Percentiles rank a stretch among this genome's conserved stretches.
Evolutionary conservation across 169 alveolate genomes (phyloP).

Genomic region (Toxoplasma gondii): DNA sequence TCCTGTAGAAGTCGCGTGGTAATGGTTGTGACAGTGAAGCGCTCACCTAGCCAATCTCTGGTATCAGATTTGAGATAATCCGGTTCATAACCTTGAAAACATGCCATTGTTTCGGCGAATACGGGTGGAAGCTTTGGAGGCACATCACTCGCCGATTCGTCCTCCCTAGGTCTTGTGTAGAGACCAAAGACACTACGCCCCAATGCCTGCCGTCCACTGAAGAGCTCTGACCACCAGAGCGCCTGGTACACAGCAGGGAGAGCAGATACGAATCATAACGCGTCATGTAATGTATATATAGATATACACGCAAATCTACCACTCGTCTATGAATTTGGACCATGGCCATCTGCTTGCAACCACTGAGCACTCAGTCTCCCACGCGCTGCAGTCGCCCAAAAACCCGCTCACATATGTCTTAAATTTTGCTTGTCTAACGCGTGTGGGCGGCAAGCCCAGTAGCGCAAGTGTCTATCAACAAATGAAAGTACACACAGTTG

Average conservation of each 20-base stretch:
- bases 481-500: too few species aligned
- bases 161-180: slow-evolving; percentile 16
- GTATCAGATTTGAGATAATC: slow-evolving; percentile 35
- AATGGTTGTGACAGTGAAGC: neutral
- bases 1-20: too few species aligned
- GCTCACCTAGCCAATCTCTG: slow-evolving; percentile 58
- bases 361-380: slow-evolving; percentile 3
- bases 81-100: slow-evolving; percentile 56
- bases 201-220: slow-evolving; percentile 56
- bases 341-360: neutral
- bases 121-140: slow-evolving; percentile 20
- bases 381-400: neutral
- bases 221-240: slow-evolving; percentile 61
- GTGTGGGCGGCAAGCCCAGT: too few species aligned
- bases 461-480: too few species aligned
- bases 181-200: slow-evolving; percentile 65
- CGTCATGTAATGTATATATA: neutral
- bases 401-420: too few species aligned
- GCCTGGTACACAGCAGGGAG: slow-evolving; percentile 36
- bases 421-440: too few species aligned
- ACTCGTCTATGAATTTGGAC: too few species aligned
- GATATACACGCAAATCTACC: too few species aligned
- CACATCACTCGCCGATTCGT: neutral
- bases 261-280: neutral
- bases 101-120: slow-evolving; percentile 43